Evolutionary conservation across 352 stramenopile genomes (phyloP).

Genomic region (Phytophthora melonis): DNA sequence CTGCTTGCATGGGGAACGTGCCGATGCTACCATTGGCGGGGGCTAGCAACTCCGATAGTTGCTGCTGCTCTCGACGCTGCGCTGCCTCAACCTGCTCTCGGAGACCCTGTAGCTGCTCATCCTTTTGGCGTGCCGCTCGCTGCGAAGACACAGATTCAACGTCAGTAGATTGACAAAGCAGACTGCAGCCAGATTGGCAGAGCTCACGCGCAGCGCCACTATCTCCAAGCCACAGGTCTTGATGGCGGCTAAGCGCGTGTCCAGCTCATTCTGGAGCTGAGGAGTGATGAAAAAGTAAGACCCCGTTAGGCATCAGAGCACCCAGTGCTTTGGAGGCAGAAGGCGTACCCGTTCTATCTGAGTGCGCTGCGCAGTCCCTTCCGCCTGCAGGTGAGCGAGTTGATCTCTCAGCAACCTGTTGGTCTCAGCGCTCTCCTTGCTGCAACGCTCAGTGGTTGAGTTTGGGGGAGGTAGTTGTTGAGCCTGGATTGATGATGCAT

Average conservation of each 20-base stretch:
- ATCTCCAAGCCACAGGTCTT: slow-evolving; percentile 73
- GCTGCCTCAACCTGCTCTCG: slow-evolving; percentile 39
- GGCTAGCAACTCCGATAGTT: slow-evolving; percentile 47
- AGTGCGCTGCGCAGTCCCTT: slow-evolving; percentile 56
- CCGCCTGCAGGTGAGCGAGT: slow-evolving; percentile 55
- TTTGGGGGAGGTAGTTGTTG: slow-evolving; percentile 8
- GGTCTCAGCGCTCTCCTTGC: slow-evolving; percentile 4
- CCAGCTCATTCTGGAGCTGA: slow-evolving; percentile 72
- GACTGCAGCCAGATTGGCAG: not conserved
- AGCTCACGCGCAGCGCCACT: slow-evolving; percentile 57
- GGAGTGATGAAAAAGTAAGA: not conserved
- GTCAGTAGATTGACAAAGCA: not conserved
- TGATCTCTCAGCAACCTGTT: slow-evolving; percentile 48
- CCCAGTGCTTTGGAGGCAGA: not conserved
- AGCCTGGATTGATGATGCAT: not conserved
- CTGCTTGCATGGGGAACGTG: slow-evolving; percentile 16
- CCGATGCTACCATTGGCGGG: slow-evolving; percentile 22
- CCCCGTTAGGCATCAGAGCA: slow-evolving; percentile 3
- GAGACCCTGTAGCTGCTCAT: slow-evolving; percentile 52
- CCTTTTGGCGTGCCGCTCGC: slow-evolving; percentile 59
- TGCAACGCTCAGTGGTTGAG: not conserved
- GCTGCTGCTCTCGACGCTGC: slow-evolving; percentile 51
- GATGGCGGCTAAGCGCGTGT: slow-evolving; percentile 61
- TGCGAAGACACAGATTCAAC: slow-evolving; percentile 23
- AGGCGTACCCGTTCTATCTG: slow-evolving; percentile 53